Conservation (phyloP, 495 filamentous ascomycete species). For the Talaromyces stipitatus region DNA sequence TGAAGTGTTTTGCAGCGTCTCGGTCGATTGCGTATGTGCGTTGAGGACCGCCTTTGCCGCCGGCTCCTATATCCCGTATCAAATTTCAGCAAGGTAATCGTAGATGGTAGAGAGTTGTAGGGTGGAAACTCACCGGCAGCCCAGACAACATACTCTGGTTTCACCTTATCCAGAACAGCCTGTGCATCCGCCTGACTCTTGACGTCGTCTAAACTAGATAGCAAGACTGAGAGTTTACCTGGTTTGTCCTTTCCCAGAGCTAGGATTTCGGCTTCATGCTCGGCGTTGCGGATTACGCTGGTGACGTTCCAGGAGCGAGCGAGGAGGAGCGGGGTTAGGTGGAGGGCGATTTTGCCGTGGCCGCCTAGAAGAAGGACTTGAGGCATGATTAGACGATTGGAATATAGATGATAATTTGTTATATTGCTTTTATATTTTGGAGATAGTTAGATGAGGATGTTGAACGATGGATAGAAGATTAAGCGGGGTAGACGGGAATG, state of each 20-base stretch:
- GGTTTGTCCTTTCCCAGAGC: constrained; percentile 45
- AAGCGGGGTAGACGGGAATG: not conserved
- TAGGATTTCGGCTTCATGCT: constrained; percentile 56
- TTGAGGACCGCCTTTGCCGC: constrained; percentile 62
- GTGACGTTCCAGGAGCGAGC: constrained; percentile 67
- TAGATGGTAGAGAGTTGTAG: not conserved
- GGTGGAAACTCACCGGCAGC: constrained; percentile 51
- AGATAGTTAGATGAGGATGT: not conserved
- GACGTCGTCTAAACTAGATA: constrained; percentile 64
- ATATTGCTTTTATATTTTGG: too few species aligned
- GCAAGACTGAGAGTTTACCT: constrained; percentile 51
- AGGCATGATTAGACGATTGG: constrained; percentile 5
- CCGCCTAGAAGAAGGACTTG: constrained; percentile 71
- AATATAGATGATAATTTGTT: not conserved
- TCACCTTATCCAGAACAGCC: constrained; percentile 49
- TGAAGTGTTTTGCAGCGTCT: constrained; percentile 63
- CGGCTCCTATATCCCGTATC: constrained; percentile 44
- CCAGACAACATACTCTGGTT: constrained; percentile 70
- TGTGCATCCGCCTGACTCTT: constrained; percentile 54
- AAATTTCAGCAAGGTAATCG: not conserved
- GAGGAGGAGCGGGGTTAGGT: constrained; percentile 71
- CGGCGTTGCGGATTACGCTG: constrained; percentile 64
- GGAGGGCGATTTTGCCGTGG: constrained; percentile 69
- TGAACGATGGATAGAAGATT: not conserved
- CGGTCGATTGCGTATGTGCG: constrained; percentile 58